Base-by-base conservation (phyloP, 225 moss, liverwort and hornwort species). In the Sphagnum tenellum region DNA sequence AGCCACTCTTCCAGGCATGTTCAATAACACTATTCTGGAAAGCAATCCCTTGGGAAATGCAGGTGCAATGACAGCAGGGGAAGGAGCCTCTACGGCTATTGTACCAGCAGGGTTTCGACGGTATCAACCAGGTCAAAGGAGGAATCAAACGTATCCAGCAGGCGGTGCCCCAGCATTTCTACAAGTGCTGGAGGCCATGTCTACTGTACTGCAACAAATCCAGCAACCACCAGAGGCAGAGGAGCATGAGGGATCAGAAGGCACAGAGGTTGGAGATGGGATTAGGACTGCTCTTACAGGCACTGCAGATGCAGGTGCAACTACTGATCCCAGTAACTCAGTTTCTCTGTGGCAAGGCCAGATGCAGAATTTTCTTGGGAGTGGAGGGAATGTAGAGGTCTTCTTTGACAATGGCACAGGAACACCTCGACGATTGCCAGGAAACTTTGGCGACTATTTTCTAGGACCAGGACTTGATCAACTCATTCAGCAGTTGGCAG, bases 401-500 rank as follows among this genome's bases (percentile, higher is more conserved):
- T 92, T 96, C 67, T 92, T 96, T 66, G 92, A 92, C 69, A 96
- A 92, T 64, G 96, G 96, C 11, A 90, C 88, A 2, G 92, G 92
- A 3, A 81, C 75, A 12, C 86, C 89, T 1, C 77, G 96, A 2
- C 74, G 92, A 48, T 80, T 96, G 66, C 95, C 95, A 8, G 95
- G 95, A 2, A 95, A 95, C 67, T 84, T 95, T 49, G 96, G 96
- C 4, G 96, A 96, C 75, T 96, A 92, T 61, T 96, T 96, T 77
- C 67, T 92, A 74, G 96, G 96, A 54, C 96, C 96, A 12, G 96
- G 96, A 62, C 70, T 96, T 71, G 96, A 96, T 78, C 96, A 92
- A 80, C 79, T 96, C 66, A 96, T 96, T 63, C 96, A 96, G 73
- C 96, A 96, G 86, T 82, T 96, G 66, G 96, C 96, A 63, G 96